Evolutionary conservation across 371 early-diverging fungal genomes (phyloP).

Genomic region (Mortierella sp.): DNA sequence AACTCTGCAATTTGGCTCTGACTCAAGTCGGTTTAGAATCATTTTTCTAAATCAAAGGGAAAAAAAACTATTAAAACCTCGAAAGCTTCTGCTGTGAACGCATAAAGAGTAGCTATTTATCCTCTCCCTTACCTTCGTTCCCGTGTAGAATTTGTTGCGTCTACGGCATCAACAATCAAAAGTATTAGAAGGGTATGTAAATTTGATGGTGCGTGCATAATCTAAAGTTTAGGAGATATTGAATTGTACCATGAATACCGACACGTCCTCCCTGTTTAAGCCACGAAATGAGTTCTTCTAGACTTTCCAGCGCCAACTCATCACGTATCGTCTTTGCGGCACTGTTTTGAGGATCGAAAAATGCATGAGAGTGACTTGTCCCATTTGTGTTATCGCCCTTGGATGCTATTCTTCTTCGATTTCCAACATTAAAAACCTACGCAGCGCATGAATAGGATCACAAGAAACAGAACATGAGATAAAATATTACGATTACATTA

Average conservation of each 20-base stretch:
- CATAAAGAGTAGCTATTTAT: too few relatives aligned
- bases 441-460: not conserved
- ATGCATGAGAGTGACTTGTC: slow-evolving; percentile 67
- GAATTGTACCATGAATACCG: slow-evolving; percentile 77
- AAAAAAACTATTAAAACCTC: not conserved
- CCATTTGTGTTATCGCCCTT: slow-evolving; percentile 54
- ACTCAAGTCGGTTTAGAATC: slow-evolving; percentile 72
- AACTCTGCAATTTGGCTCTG: slow-evolving; percentile 67
- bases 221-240: not conserved
- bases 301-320: slow-evolving; percentile 78
- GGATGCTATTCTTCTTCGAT: slow-evolving; percentile 73
- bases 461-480: not conserved
- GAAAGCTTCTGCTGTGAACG: not conserved
- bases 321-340: slow-evolving; percentile 79
- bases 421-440: slow-evolving; percentile 91
- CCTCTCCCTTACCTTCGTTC: slow-evolving; percentile 68
- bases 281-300: slow-evolving; percentile 88
- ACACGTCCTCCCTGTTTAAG: slow-evolving; percentile 79
- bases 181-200: not conserved
- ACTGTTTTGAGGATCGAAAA: slow-evolving; percentile 86
- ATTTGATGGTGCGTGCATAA: not conserved
- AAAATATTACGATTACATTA: not conserved
- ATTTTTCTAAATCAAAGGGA: slow-evolving; percentile 56
- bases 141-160: slow-evolving; percentile 90
- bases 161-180: slow-evolving; percentile 35